phyloP scores from a whole-genome alignment of 192 early-diverging fungal genomes.

The Diversispora epigaea region DNA sequence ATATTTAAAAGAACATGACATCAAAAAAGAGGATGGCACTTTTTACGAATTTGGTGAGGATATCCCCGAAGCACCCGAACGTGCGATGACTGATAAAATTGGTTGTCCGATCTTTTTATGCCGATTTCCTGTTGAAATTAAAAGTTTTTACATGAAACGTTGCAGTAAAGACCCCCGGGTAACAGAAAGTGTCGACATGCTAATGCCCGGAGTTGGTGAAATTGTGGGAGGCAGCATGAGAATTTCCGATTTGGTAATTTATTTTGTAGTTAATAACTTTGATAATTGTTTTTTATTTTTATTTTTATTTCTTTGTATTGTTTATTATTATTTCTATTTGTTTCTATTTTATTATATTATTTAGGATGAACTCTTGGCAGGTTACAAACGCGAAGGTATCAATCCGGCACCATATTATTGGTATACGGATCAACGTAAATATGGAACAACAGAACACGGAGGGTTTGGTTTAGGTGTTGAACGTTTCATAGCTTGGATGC shows the following conservation, averaged over 20 bases:
- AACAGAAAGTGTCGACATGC: constrained; percentile 95
- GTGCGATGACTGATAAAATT: constrained; percentile 98
- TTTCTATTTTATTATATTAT: neutral
- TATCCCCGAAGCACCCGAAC: constrained; percentile 97
- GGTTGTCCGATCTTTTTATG: constrained; percentile 91
- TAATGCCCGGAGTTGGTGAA: constrained; percentile 98
- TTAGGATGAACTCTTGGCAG: constrained; percentile 68
- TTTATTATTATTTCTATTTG: neutral
- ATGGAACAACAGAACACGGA: constrained; percentile 93
- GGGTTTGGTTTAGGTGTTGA: constrained; percentile 98
- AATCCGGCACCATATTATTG: constrained; percentile 97
- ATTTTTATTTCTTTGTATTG: neutral
- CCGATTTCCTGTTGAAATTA: constrained; percentile 97
- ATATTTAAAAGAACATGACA: constrained; percentile 88
- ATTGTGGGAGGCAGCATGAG: constrained; percentile 98
- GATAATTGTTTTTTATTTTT: neutral
- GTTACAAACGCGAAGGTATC: constrained; percentile 85
- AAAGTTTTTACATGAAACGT: constrained; percentile 99
- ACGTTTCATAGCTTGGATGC: constrained; percentile 95
- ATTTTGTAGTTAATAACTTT: neutral
- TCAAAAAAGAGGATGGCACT: constrained; percentile 87
- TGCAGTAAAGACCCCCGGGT: constrained; percentile 77
- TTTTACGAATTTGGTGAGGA: constrained; percentile 98
- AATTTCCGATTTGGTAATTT: constrained; percentile 74
- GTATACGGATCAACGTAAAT: constrained; percentile 99